Evolutionary conservation across 2,329 filamentous ascomycete species (phyloP).

Genomic region (Colletotrichum ledebouriae): DNA sequence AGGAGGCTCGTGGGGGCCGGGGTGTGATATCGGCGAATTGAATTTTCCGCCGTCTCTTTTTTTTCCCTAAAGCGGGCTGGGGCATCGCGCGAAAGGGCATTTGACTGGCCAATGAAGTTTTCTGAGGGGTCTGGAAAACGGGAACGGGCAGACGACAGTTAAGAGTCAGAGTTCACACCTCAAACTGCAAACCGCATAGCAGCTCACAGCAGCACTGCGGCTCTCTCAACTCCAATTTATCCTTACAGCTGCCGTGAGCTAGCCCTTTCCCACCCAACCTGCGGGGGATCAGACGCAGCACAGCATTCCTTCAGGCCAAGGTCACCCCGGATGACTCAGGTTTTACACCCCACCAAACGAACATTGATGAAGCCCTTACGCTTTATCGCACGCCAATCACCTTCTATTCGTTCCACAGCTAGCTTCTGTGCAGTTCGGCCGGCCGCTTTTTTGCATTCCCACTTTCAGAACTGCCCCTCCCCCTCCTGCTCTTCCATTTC

Average conservation of each 20-base stretch:
- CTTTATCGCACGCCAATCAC: constrained; percentile 37
- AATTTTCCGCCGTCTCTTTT: constrained; percentile 28
- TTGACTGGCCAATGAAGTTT: constrained; percentile 14
- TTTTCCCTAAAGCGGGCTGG: constrained; percentile 19
- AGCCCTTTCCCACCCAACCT: no score
- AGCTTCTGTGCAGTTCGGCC: constrained; percentile 44
- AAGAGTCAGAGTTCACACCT: constrained; percentile 19
- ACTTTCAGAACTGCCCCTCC: constrained; percentile 39
- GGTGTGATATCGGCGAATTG: constrained; percentile 34
- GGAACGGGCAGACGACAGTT: constrained; percentile 21
- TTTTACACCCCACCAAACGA: constrained; percentile 38
- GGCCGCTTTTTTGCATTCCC: constrained; percentile 41
- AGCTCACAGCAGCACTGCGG: constrained; percentile 14
- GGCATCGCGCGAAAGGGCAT: constrained; percentile 33
- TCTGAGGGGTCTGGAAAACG: constrained; percentile 10
- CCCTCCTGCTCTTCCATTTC: constrained; percentile 35
- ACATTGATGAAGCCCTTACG: constrained; percentile 43
- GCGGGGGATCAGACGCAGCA: neutral
- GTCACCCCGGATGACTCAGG: constrained; percentile 41
- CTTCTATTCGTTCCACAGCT: constrained; percentile 43
- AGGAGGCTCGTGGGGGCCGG: constrained; percentile 17
- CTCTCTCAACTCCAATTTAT: constrained; percentile 11
- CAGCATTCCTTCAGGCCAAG: neutral
- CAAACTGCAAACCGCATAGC: neutral
- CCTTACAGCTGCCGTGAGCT: neutral